Conservation (phyloP, 1,284 basidiomycete species). For the Sanghuangporus sanghuang region DNA sequence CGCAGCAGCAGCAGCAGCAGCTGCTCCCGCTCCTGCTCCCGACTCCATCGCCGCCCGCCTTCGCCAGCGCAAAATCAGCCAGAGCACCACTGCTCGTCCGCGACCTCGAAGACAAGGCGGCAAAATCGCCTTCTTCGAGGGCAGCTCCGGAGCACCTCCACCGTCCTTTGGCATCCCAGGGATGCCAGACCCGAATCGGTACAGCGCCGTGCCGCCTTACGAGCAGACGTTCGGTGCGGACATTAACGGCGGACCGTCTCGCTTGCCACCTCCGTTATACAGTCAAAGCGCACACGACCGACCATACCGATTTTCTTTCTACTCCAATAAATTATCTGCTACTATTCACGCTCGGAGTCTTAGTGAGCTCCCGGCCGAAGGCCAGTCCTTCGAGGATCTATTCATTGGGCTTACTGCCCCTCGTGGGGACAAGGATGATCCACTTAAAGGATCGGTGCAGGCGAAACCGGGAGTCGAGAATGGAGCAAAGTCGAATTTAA, state of each 20-base stretch:
- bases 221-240: slow-evolving; percentile 20
- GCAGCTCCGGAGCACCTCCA: slow-evolving; percentile 43
- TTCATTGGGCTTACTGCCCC: slow-evolving; percentile 53
- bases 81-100: slow-evolving; percentile 57
- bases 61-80: slow-evolving; percentile 79
- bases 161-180: slow-evolving; percentile 37
- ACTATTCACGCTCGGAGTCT: slow-evolving; percentile 95
- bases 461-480: slow-evolving; percentile 18
- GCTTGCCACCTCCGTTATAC: slow-evolving; percentile 30
- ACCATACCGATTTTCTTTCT: slow-evolving; percentile 98
- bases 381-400: slow-evolving; percentile 90
- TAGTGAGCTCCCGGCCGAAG: slow-evolving; percentile 90
- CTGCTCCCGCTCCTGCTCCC: background rate
- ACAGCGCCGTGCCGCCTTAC: slow-evolving; percentile 23
- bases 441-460: slow-evolving; percentile 17
- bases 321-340: slow-evolving; percentile 88
- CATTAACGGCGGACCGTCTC: slow-evolving; percentile 12
- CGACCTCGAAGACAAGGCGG: slow-evolving; percentile 57
- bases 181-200: slow-evolving; percentile 24
- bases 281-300: slow-evolving; percentile 68
- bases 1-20: slow-evolving; percentile 21
- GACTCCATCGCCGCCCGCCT: slow-evolving; percentile 35
- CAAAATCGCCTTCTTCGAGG: slow-evolving; percentile 92
- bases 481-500: slow-evolving; percentile 1
- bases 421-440: slow-evolving; percentile 18